Conservation (phyloP, 202 grass and related monocot genomes). For the Hordeum pubiflorum region DNA sequence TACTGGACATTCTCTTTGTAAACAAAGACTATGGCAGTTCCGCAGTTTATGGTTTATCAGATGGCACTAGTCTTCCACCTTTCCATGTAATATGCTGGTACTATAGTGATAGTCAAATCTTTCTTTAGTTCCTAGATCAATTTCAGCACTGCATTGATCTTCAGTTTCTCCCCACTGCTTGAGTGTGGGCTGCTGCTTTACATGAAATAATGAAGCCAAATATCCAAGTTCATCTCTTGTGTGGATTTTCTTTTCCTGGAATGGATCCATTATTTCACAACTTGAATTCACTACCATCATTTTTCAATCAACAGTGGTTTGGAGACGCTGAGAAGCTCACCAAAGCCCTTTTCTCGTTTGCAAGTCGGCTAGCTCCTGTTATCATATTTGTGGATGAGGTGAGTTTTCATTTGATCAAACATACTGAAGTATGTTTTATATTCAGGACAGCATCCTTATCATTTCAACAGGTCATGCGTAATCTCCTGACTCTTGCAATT, state of each 20-base stretch:
- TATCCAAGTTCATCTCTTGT: background rate
- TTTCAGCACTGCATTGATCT: background rate
- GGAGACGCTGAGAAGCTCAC: conserved; percentile 95
- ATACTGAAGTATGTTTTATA: background rate
- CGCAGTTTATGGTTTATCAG: conserved; percentile 4
- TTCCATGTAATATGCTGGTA: conserved; percentile 2
- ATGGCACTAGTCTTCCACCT: background rate
- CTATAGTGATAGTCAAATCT: conserved; percentile 6
- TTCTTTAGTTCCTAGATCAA: conserved; percentile 8
- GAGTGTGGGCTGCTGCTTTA: background rate
- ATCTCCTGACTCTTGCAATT: conserved; percentile 21
- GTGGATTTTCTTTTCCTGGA: background rate
- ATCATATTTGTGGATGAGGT: conserved; percentile 99
- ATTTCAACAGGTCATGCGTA: background rate
- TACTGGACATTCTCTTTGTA: conserved; percentile 1
- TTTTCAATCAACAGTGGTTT: conserved; percentile 76
- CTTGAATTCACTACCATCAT: conserved; percentile 3
- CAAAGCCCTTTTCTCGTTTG: conserved; percentile 90
- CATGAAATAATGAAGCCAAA: conserved; percentile 1
- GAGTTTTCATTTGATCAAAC: conserved; percentile 22
- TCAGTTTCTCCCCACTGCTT: background rate
- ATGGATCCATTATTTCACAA: background rate
- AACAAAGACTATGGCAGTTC: background rate
- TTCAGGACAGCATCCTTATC: background rate
- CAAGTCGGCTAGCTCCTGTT: conserved; percentile 73